These are phyloP conservation scores for Schwanniomyces occidentalis DNA, from an alignment of 805 yeast species.

Conservation along the genomic window DNA sequence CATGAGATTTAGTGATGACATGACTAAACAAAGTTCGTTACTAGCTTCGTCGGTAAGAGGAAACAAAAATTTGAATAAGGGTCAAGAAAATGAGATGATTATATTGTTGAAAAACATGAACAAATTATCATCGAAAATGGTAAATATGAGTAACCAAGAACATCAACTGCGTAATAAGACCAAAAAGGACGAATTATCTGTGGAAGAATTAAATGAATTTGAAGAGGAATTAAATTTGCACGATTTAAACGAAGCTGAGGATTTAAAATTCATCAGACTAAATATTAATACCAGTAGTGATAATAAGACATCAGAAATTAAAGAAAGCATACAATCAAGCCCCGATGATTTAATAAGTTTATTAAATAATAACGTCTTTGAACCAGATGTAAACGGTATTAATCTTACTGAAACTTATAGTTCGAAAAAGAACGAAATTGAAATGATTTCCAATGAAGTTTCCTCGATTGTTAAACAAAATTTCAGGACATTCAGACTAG, in stretches of 20 bases:
- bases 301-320: constrained; percentile 17
- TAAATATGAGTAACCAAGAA: constrained; percentile 25
- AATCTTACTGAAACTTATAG: constrained; percentile 31
- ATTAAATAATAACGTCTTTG: constrained; percentile 16
- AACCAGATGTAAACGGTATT: constrained; percentile 15
- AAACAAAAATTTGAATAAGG: constrained; percentile 9
- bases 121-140: constrained; percentile 78
- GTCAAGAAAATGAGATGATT: constrained; percentile 60
- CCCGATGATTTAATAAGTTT: constrained; percentile 14
- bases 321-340: constrained; percentile 9
- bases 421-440: constrained; percentile 26
- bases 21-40: constrained; percentile 4
- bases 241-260: constrained; percentile 37
- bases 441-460: constrained; percentile 32
- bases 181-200: constrained; percentile 10
- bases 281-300: constrained; percentile 26
- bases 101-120: constrained; percentile 86
- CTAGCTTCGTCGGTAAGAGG: constrained; percentile 4
- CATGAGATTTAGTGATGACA: constrained; percentile 64
- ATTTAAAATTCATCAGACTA: constrained; percentile 30
- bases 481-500: constrained; percentile 29
- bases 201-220: constrained; percentile 19
- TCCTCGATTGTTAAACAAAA: constrained; percentile 34
- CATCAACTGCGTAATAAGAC: neutral
- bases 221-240: constrained; percentile 34